These are phyloP conservation scores for Dioscorea dumetorum DNA, from an alignment of 106 monocot species.

Conservation along the genomic window DNA sequence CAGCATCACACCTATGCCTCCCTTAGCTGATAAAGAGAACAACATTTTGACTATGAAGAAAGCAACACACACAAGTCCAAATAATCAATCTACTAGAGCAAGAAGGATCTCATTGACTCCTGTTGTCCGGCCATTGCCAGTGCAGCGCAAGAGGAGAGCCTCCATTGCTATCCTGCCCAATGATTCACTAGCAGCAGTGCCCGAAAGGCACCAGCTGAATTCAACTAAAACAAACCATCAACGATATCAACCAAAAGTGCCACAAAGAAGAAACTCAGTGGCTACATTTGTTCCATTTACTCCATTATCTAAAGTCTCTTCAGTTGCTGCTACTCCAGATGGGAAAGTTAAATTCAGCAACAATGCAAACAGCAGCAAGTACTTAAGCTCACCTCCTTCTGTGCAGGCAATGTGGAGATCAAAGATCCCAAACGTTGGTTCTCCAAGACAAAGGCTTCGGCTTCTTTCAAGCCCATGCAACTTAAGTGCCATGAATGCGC, in stretches of 20 bases:
- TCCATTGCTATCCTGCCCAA: constrained; percentile 51
- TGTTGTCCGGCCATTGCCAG: constrained; percentile 20
- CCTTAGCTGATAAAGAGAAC: constrained; percentile 56
- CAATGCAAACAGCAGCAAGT: constrained; percentile 29
- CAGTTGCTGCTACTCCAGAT: constrained; percentile 31
- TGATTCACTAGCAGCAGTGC: background rate
- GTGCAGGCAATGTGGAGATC: constrained; percentile 32
- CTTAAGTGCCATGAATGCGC: constrained; percentile 1
- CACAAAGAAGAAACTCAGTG: constrained; percentile 40
- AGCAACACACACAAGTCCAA: background rate
- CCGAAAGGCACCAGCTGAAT: constrained; percentile 7
- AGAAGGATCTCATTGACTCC: constrained; percentile 46
- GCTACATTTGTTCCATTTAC: constrained; percentile 25
- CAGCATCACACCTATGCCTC: background rate
- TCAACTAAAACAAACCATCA: background rate
- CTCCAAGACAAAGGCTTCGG: constrained; percentile 38
- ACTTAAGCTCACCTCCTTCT: constrained; percentile 30
- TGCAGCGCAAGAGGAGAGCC: constrained; percentile 44
- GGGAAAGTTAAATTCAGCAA: constrained; percentile 13
- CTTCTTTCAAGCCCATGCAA: constrained; percentile 27
- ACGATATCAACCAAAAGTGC: constrained; percentile 18
- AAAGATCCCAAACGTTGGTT: constrained; percentile 38
- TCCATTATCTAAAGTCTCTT: constrained; percentile 25
- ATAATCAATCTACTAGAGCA: constrained; percentile 19
- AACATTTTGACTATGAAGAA: constrained; percentile 15